Evolutionary conservation across 2,329 filamentous ascomycete species (phyloP), one percentile per base, ranked within the genome.

Genomic region (Bretziella fagacearum): DNA sequence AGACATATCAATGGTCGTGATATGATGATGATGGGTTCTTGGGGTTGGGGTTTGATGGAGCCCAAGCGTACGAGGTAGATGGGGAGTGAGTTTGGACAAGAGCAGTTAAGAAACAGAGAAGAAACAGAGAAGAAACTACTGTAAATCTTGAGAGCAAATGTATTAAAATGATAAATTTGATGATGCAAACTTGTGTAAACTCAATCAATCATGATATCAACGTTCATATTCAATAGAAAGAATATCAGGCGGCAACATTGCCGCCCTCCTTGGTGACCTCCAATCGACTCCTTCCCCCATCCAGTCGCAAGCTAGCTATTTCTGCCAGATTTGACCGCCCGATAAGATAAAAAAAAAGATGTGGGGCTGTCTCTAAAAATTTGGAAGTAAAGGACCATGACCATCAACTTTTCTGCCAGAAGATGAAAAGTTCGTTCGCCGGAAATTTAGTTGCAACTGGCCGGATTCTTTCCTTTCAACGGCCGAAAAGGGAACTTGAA

Each of bases 331-430:
- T 17, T 48, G 37, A 49, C 47, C 47, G 47, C 41, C 41, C 22
- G 55, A 57, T 58, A 58, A 56, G 54, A 55, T 57, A 58, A 57
- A 41, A 22, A 22, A 20, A 39, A 18, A 39, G 10, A 41, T 35
- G 37, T 43, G 37, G 46, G 48, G 42, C 48, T 45, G 37, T 47
- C 43, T 47, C 53, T 51, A 56, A 57, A 56, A 58, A 51, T 52
- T 56, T 40, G 44, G 35, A 20, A 39, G 23, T 22, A n/a, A n/a
- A 35, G 17, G 20, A 46, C 27, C 44, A 27, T 23, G n/a, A 10
- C 20, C 20, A 15, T 23, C 18, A 22, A 23, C 6, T 46, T 25
- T 46, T 37, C 20, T 23, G n/a, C n/a, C n/a, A 39, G 15, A 39
- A 22, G 3, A 7, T 5, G 13, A 20, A 4, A 22, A 39, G 13